Percentiles rank a stretch among this genome's conserved stretches.
Conservation (phyloP, 176 grass and related monocot genomes). For the Puya raimondii region DNA sequence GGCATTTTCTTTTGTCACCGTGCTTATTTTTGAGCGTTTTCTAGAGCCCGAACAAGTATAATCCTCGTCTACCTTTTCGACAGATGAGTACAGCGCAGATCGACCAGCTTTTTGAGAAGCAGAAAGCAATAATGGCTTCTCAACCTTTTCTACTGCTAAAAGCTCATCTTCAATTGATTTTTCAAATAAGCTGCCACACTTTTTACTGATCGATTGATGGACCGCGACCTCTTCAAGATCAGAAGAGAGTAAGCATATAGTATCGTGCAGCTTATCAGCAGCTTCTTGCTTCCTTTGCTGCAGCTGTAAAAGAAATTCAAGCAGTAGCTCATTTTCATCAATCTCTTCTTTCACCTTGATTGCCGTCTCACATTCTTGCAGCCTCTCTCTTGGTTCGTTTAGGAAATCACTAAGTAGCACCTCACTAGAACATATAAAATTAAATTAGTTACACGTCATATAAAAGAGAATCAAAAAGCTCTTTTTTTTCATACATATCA, state of each 20-base stretch:
- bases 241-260: constrained; percentile 68
- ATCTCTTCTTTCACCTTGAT: constrained; percentile 70
- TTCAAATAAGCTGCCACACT: constrained; percentile 17
- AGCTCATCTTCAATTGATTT: constrained; percentile 51
- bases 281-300: constrained; percentile 79
- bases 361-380: constrained; percentile 69
- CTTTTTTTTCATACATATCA: background rate
- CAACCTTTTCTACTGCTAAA: constrained; percentile 27
- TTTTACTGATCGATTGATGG: constrained; percentile 44
- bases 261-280: constrained; percentile 56
- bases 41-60: constrained; percentile 9
- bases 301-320: constrained; percentile 72
- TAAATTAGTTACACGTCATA: constrained; percentile 9
- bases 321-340: constrained; percentile 76
- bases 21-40: constrained; percentile 11
- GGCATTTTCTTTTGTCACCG: constrained; percentile 51
- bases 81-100: no score
- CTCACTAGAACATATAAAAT: constrained; percentile 31
- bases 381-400: constrained; percentile 53
- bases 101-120: no score
- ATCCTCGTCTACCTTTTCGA: no score
- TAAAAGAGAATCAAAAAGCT: background rate
- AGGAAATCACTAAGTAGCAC: constrained; percentile 86
- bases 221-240: constrained; percentile 67
- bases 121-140: background rate